Conservation (phyloP, 2,329 filamentous ascomycete species). For the Neonectria ditissima region DNA sequence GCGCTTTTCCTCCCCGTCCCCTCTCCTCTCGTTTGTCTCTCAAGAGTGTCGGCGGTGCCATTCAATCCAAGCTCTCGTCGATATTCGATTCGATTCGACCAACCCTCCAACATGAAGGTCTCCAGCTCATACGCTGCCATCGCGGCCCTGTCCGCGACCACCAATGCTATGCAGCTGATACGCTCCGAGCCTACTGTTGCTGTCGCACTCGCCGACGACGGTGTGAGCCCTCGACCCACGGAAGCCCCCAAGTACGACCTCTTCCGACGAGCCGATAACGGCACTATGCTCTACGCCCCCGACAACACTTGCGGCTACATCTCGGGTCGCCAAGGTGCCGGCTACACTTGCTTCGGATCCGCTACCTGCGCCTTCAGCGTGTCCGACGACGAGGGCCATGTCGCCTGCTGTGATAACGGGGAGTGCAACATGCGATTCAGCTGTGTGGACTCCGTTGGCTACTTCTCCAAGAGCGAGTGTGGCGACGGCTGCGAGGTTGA, state of each 20-base stretch:
- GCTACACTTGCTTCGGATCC: constrained; percentile 53
- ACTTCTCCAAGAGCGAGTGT: constrained; percentile 53
- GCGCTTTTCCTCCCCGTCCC: constrained; percentile 2
- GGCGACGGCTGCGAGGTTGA: constrained; percentile 55
- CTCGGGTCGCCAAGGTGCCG: constrained; percentile 53
- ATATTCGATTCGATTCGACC: neutral
- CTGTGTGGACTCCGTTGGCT: constrained; percentile 55
- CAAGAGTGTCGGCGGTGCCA: constrained; percentile 6
- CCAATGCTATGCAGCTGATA: constrained; percentile 45
- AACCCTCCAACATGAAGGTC: constrained; percentile 38
- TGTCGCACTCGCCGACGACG: constrained; percentile 50
- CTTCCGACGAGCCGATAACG: constrained; percentile 45
- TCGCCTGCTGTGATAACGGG: constrained; percentile 56
- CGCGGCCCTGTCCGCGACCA: constrained; percentile 47
- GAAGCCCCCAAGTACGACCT: constrained; percentile 52
- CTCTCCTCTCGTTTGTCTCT: constrained; percentile 21
- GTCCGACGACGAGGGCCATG: constrained; percentile 48
- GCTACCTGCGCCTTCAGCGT: constrained; percentile 57
- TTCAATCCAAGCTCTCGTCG: constrained; percentile 1
- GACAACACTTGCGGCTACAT: constrained; percentile 66
- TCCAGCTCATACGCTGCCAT: constrained; percentile 33
- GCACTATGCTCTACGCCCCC: constrained; percentile 57
- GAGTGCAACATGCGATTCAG: constrained; percentile 51
- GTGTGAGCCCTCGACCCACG: constrained; percentile 57
- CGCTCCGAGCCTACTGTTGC: constrained; percentile 51